phyloP scores from a whole-genome alignment of 768 basidiomycete genomes.

The Phylloporus sp. region DNA sequence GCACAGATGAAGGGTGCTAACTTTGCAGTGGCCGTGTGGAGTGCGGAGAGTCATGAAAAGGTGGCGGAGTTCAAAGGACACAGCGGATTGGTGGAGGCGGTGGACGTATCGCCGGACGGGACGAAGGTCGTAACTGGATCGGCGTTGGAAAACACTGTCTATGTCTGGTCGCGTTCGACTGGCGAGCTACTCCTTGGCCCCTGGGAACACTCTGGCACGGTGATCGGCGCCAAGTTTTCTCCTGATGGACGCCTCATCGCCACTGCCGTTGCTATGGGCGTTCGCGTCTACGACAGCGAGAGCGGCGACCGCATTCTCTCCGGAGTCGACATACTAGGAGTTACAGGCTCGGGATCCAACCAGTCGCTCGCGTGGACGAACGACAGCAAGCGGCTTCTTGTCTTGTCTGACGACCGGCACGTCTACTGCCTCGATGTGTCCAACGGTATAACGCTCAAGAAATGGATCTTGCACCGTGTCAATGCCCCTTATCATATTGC shows the following conservation, averaged over 20 bases:
- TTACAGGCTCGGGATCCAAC: not conserved
- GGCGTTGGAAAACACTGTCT: not conserved
- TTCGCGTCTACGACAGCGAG: not conserved
- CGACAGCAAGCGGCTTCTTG: not conserved
- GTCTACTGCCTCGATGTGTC: not conserved
- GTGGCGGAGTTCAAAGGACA: not conserved
- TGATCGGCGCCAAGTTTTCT: not conserved
- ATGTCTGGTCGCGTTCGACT: not conserved
- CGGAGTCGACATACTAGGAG: not conserved
- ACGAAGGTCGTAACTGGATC: slow-evolving; percentile 1
- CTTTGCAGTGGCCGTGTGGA: slow-evolving; percentile 1
- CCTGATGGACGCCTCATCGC: not conserved
- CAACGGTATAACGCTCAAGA: not conserved
- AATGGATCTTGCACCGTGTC: not conserved
- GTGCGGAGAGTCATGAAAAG: not conserved
- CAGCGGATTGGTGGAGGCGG: not conserved
- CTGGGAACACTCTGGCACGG: not conserved
- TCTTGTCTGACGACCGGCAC: not conserved
- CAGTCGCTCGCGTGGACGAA: slow-evolving; percentile 1
- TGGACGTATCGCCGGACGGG: slow-evolving; percentile 5
- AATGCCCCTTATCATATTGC: not conserved
- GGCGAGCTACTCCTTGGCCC: not conserved
- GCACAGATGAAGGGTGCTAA: not conserved
- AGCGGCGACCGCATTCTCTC: not conserved
- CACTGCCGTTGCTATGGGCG: not conserved